These are phyloP conservation scores for Volutella citrinella DNA, from an alignment of 2,329 filamentous ascomycete genomes.

Conservation along the genomic window DNA sequence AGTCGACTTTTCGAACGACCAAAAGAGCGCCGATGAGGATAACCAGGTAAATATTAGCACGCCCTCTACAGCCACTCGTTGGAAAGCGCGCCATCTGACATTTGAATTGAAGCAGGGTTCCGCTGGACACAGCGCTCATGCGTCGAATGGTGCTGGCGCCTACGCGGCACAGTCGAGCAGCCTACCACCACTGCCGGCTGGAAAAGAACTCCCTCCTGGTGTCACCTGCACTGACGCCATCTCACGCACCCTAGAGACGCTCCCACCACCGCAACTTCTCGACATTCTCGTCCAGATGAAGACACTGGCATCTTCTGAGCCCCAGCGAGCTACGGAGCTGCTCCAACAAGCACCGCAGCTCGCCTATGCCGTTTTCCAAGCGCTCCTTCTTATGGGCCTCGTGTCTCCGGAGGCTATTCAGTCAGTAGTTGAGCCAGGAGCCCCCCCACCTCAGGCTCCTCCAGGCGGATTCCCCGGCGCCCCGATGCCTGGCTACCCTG, in stretches of 20 bases:
- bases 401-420: slow-evolving; percentile 82
- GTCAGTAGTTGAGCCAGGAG: slow-evolving; percentile 68
- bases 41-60: slow-evolving; percentile 14
- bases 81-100: slow-evolving; percentile 2
- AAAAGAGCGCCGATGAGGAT: slow-evolving; percentile 64
- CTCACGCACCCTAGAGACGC: slow-evolving; percentile 81
- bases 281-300: slow-evolving; percentile 97
- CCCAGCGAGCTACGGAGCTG: slow-evolving; percentile 79
- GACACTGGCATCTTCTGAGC: slow-evolving; percentile 76
- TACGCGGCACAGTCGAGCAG: slow-evolving; percentile 40
- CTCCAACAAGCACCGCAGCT: slow-evolving; percentile 88
- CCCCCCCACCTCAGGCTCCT: slow-evolving; percentile 34
- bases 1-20: slow-evolving; percentile 95
- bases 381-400: slow-evolving; percentile 86
- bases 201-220: slow-evolving; percentile 78
- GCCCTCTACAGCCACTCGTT: too few species aligned
- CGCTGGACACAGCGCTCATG: slow-evolving; percentile 22
- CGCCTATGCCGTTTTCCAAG: slow-evolving; percentile 92
- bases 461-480: slow-evolving; percentile 33
- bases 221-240: slow-evolving; percentile 87
- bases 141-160: slow-evolving; percentile 32
- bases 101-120: slow-evolving; percentile 9
- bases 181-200: slow-evolving; percentile 79
- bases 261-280: slow-evolving; percentile 84
- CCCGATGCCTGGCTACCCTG: slow-evolving; percentile 35